Evolutionary conservation across 345 rosid genomes (phyloP), one percentile per base, ranked within the genome.

Genomic region (Syzygium oleosum): DNA sequence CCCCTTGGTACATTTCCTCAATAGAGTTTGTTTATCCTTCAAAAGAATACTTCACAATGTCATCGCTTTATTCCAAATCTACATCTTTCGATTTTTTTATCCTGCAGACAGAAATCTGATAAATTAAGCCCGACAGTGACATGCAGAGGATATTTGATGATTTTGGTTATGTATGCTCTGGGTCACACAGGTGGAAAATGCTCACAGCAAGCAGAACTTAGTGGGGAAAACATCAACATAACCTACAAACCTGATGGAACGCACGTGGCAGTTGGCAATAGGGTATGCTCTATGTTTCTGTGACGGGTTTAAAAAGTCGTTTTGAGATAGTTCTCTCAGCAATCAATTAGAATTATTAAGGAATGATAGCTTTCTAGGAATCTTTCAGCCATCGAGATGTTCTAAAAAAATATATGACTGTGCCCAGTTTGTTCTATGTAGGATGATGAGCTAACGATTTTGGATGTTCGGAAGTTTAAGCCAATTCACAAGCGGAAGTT

Each of bases 381-480:
- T 85, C 83, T 21, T 86, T 86, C 65, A 56, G 58, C 53, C 25
- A 23, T 83, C 14, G 6, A 34, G 80, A 68, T 34, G 12, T 34
- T 34, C 80, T 25, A 38, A 68, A 54, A 54, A 34, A 68, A 38
- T 38, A n/a, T 61, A 38, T 38, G 25, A 38, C 83, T 34, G 83
- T 73, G 25, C 27, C 83, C 49, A 38, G 83, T 25, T 21, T 85
- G 9, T 59, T 85, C 22, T 85, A 15, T 88, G 90, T 90, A 98
- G 99, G 99, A 98, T 86, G 99, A 98, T 88, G 99, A 95, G 90
- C 91, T 98, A 87, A 96, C 99, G 23, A 97, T 98, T 90, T 89
- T 98, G 92, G 99, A 98, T 92, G 99, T 98, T 87, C 95, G 98
- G 86, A 98, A 96, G 91, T 98, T 98, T 92, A 97, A 97, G 95